Conservation (phyloP, 768 basidiomycete genomes). For the Podaxis sp. region DNA sequence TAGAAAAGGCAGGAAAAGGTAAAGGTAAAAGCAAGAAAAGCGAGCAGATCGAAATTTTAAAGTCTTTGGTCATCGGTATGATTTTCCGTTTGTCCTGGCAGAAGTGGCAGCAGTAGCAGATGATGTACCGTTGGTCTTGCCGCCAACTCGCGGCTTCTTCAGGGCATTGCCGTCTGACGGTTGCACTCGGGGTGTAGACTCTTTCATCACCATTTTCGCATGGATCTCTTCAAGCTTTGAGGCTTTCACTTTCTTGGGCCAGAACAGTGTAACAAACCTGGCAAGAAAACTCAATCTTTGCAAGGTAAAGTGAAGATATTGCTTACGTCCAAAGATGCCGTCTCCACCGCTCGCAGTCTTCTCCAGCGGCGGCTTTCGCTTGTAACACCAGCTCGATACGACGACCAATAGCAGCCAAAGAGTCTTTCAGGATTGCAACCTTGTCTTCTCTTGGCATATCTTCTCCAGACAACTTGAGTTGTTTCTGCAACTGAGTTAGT, state of each 20-base stretch:
- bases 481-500: conserved; percentile 58
- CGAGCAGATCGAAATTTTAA: conserved; percentile 23
- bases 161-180: conserved; percentile 40
- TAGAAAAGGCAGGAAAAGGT: conserved; percentile 15
- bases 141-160: conserved; percentile 61
- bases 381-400: conserved; percentile 85
- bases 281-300: background rate
- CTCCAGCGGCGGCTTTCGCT: conserved; percentile 72
- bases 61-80: conserved; percentile 45
- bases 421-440: conserved; percentile 93
- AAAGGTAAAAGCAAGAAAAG: conserved; percentile 20
- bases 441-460: conserved; percentile 95
- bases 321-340: conserved; percentile 97
- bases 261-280: conserved; percentile 94
- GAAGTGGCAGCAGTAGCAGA: conserved; percentile 42
- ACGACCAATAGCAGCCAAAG: conserved; percentile 88
- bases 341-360: conserved; percentile 85
- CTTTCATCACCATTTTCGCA: conserved; percentile 93
- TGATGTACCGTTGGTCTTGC: conserved; percentile 55
- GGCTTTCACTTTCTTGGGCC: conserved; percentile 96
- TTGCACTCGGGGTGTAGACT: conserved; percentile 61
- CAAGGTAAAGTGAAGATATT: conserved; percentile 2
- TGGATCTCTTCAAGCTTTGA: conserved; percentile 93
- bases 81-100: conserved; percentile 59
- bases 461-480: conserved; percentile 90